Evolutionary conservation across 148 eudicot species (phyloP).

Genomic region (Cornus kousa): DNA sequence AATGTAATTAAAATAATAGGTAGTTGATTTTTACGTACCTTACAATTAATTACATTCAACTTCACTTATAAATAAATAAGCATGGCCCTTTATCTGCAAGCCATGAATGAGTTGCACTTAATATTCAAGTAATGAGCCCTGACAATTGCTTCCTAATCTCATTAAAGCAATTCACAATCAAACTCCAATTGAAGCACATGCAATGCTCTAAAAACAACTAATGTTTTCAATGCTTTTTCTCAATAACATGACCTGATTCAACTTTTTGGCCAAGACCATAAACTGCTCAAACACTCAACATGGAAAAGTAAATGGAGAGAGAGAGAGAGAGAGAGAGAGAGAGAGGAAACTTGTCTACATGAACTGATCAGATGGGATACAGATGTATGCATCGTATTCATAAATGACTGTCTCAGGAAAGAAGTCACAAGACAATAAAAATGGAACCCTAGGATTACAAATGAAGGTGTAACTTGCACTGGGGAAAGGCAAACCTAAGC

Average conservation of each 20-base stretch:
- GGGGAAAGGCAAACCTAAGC: too few species aligned
- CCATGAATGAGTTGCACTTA: not conserved
- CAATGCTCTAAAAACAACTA: not conserved
- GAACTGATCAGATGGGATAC: too few species aligned
- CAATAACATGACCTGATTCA: not conserved
- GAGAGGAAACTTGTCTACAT: too few species aligned
- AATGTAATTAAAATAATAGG: too few species aligned
- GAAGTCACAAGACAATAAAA: not conserved
- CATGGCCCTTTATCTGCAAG: not conserved
- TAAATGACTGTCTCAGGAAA: not conserved
- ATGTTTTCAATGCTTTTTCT: not conserved
- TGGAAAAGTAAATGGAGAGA: not conserved
- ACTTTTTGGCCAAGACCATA: too few species aligned
- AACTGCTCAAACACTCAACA: not conserved
- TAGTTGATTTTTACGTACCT: too few species aligned
- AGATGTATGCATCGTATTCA: not conserved
- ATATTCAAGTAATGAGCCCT: not conserved
- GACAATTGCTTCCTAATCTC: not conserved
- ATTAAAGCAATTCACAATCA: not conserved
- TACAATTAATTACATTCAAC: too few species aligned
- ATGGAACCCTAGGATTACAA: not conserved
- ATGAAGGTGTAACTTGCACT: not conserved
- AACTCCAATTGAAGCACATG: not conserved
- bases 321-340: too few species aligned
- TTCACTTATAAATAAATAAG: not conserved